Conservation (phyloP, 768 basidiomycete species). For the Postia placenta region DNA sequence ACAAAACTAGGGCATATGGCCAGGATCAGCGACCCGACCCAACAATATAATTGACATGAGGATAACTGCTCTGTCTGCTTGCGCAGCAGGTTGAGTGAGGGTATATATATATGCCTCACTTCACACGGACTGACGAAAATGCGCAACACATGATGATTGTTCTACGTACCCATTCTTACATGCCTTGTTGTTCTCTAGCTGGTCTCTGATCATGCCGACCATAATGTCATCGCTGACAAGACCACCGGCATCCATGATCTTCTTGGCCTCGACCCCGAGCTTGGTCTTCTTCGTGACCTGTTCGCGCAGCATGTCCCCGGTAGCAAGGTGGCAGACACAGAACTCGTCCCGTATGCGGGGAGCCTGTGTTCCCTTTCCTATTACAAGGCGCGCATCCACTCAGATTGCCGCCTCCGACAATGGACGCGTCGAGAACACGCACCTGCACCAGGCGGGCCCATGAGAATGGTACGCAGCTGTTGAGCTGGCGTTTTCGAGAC, state of each 20-base stretch:
- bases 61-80: background rate
- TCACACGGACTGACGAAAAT: background rate
- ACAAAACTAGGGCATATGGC: constrained; percentile 64
- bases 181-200: constrained; percentile 85
- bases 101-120: background rate
- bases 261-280: constrained; percentile 90
- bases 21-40: background rate
- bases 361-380: constrained; percentile 98
- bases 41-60: background rate
- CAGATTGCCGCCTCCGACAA: too few relatives aligned
- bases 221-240: constrained; percentile 95
- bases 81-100: background rate
- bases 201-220: constrained; percentile 95
- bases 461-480: constrained; percentile 84
- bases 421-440: constrained; percentile 27
- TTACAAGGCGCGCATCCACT: too few relatives aligned
- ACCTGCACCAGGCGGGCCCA: constrained; percentile 98
- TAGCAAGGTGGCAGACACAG: constrained; percentile 97
- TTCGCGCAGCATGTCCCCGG: constrained; percentile 97
- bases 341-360: constrained; percentile 88
- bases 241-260: constrained; percentile 95
- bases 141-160: background rate
- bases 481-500: constrained; percentile 54
- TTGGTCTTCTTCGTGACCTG: constrained; percentile 85
- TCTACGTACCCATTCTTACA: constrained; percentile 91